A percentile compares a stretch with the other conserved stretches of the same genome.
Conservation (phyloP, 345 rosid species). For the Citropsis articulata region DNA sequence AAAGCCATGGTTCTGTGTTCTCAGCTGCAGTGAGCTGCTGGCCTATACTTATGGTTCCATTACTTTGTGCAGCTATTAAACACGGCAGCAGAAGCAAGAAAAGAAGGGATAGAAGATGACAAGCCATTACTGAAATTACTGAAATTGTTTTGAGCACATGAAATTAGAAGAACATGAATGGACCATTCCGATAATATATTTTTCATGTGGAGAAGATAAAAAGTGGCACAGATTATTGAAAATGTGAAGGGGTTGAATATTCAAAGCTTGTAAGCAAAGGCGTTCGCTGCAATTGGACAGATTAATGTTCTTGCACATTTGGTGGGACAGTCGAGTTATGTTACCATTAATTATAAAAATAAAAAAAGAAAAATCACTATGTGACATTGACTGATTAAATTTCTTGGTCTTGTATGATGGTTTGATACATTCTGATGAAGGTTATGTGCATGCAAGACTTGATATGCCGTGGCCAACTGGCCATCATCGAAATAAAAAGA, state of each 20-base stretch:
- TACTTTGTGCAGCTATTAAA: neutral
- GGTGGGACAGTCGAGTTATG: neutral
- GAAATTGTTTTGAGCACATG: neutral
- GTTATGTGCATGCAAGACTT: neutral
- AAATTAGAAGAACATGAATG: neutral
- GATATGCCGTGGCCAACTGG: neutral
- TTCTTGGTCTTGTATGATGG: neutral
- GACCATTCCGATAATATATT: no score
- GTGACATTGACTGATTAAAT: neutral
- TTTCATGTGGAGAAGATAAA: no score
- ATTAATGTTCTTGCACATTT: neutral
- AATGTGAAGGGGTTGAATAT: neutral
- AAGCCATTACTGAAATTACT: neutral
- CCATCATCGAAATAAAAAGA: neutral
- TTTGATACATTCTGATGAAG: neutral
- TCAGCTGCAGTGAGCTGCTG: slow-evolving; percentile 8
- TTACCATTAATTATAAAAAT: neutral
- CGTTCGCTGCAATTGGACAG: neutral
- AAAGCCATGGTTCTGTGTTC: slow-evolving; percentile 18
- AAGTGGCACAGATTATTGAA: neutral
- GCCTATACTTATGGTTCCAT: neutral
- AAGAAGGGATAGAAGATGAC: neutral
- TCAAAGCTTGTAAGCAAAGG: neutral
- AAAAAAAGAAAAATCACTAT: no score
- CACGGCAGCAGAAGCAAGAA: slow-evolving; percentile 7